Evolutionary conservation across 139 green algal species (phyloP).

Genomic region (Limnomonas spitsbergensis): DNA sequence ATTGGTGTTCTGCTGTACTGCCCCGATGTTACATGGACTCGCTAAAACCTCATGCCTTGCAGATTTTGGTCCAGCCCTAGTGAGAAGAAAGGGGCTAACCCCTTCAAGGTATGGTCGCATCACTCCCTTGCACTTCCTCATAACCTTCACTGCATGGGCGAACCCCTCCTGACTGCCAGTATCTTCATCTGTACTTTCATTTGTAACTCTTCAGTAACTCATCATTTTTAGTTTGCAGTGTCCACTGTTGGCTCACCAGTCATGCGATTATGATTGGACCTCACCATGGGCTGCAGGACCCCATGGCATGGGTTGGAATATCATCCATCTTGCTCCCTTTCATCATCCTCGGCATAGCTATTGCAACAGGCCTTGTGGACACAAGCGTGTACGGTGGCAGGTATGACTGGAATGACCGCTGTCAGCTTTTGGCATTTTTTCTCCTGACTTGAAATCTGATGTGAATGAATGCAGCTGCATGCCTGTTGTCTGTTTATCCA

Average conservation of each 20-base stretch:
- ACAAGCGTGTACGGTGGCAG: conserved; percentile 52
- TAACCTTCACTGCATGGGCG: conserved; percentile 38
- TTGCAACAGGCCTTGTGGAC: conserved; percentile 42
- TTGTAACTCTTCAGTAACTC: not conserved
- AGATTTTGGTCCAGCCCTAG: not conserved
- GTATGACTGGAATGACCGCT: too few species aligned
- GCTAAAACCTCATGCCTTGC: too few species aligned
- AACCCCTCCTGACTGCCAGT: too few species aligned
- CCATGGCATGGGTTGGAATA: conserved; percentile 14
- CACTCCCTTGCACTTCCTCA: too few species aligned
- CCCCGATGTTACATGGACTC: too few species aligned
- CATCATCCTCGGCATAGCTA: conserved; percentile 41
- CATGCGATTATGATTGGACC: not conserved
- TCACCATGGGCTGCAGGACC: not conserved
- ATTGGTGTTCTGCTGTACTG: too few species aligned
- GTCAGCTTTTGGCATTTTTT: too few species aligned
- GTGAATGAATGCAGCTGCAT: too few species aligned
- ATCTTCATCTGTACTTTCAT: not conserved
- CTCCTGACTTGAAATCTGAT: too few species aligned
- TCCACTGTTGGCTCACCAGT: not conserved
- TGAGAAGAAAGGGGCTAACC: not conserved
- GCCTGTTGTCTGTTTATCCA: too few species aligned
- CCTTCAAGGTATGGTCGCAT: not conserved
- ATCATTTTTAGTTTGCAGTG: not conserved
- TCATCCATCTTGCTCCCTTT: conserved; percentile 54